Conservation (phyloP, 306 rosid species). For the Abrus pulchellus region DNA sequence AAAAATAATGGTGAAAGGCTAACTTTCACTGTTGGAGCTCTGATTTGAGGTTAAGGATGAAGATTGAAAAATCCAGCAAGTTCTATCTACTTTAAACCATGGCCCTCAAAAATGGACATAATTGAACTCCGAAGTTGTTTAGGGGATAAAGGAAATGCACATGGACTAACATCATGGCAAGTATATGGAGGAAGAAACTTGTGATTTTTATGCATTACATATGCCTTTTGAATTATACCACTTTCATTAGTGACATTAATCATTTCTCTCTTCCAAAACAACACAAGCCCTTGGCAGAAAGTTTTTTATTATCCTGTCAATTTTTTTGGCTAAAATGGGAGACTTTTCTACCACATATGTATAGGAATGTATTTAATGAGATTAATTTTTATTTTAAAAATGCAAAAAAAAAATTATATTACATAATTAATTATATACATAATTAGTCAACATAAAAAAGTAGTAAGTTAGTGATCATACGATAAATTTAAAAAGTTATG, state of each 20-base stretch:
- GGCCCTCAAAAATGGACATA: constrained; percentile 45
- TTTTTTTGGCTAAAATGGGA: neutral
- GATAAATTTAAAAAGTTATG: too few species aligned
- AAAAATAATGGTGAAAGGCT: neutral
- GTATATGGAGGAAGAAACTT: constrained; percentile 30
- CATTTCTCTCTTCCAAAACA: constrained; percentile 22
- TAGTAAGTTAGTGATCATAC: too few species aligned
- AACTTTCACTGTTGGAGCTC: constrained; percentile 28
- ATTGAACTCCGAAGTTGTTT: constrained; percentile 8
- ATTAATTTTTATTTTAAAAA: too few species aligned
- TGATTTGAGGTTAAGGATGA: constrained; percentile 18
- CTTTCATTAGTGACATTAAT: constrained; percentile 35
- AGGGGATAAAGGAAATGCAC: neutral
- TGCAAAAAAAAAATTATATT: too few species aligned
- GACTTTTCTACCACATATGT: neutral
- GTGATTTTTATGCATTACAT: constrained; percentile 16
- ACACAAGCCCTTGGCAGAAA: neutral
- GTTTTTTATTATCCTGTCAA: neutral
- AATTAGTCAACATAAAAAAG: too few species aligned
- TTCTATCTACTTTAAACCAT: constrained; percentile 44
- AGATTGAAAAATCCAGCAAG: constrained; percentile 12
- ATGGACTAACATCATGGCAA: constrained; percentile 18
- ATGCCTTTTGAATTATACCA: constrained; percentile 12
- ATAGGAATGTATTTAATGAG: too few species aligned
- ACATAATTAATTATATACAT: too few species aligned